phyloP scores from a whole-genome alignment of 179 eudicot species.

The Gypsophila paniculata region DNA sequence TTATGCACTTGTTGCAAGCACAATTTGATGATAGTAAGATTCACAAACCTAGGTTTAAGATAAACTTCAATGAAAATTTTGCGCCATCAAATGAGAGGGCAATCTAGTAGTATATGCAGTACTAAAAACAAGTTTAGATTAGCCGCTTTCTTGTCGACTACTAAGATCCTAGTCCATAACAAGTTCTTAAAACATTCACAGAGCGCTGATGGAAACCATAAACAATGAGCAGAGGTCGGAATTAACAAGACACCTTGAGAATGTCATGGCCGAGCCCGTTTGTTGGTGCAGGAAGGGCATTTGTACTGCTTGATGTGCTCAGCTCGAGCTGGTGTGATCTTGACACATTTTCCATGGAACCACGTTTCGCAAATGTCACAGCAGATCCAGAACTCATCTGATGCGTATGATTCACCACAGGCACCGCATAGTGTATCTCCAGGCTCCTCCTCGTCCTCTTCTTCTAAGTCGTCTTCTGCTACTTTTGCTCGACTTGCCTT shows the following conservation, averaged over 20 bases:
- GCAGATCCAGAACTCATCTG: constrained; percentile 88
- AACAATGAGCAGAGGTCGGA: constrained; percentile 20
- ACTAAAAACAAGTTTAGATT: constrained; percentile 17
- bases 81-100: constrained; percentile 15
- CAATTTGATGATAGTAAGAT: background rate
- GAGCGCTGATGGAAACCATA: constrained; percentile 8
- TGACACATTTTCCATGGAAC: constrained; percentile 92
- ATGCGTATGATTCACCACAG: constrained; percentile 64
- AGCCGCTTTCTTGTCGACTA: constrained; percentile 11
- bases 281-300: constrained; percentile 81
- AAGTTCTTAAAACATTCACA: constrained; percentile 24
- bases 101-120: constrained; percentile 13
- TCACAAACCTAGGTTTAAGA: constrained; percentile 12
- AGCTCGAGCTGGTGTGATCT: constrained; percentile 83
- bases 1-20: background rate
- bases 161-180: constrained; percentile 26
- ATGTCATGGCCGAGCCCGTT: constrained; percentile 54
- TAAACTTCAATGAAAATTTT: constrained; percentile 23
- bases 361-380: constrained; percentile 86
- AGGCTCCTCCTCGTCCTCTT: constrained; percentile 66
- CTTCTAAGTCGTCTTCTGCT: constrained; percentile 46
- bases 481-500: constrained; percentile 40
- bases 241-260: background rate
- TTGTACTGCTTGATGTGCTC: constrained; percentile 90
- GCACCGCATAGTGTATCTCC: constrained; percentile 81